Evolutionary conservation across 2,329 filamentous ascomycete genomes (phyloP).

Genomic region (Xylariales sp.): DNA sequence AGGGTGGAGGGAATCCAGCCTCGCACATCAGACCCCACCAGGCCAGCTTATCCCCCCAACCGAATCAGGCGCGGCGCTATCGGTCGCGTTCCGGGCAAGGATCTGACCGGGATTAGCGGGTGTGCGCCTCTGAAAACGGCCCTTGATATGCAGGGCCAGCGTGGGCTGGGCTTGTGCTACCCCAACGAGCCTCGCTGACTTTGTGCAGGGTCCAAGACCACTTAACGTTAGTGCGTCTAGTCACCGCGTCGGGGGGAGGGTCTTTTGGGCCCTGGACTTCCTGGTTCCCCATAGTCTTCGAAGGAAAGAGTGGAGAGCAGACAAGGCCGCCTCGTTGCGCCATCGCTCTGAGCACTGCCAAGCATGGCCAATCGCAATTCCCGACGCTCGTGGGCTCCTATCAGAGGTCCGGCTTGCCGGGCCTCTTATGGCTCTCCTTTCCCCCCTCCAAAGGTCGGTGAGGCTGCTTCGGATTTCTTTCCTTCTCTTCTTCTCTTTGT

Average conservation of each 20-base stretch:
- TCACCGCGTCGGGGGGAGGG: too few relatives aligned
- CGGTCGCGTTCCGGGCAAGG: conserved; percentile 1
- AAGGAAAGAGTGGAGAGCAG: too few relatives aligned
- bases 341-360: conserved; percentile 2
- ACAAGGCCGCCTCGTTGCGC: conserved; percentile 5
- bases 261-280: too few relatives aligned
- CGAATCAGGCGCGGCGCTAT: conserved; percentile 1
- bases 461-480: too few relatives aligned
- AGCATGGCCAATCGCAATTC: conserved; percentile 2
- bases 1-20: background rate
- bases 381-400: conserved; percentile 4
- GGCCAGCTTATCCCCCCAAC: conserved; percentile 5
- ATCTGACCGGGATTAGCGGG: background rate
- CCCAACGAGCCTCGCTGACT: background rate
- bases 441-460: conserved; percentile 5
- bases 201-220: background rate
- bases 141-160: conserved; percentile 7
- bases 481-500: background rate
- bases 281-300: too few relatives aligned
- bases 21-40: background rate
- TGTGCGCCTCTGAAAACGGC: conserved; percentile 5
- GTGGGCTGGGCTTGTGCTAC: background rate
- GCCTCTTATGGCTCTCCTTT: conserved; percentile 3
- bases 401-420: conserved; percentile 1
- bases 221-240: too few relatives aligned